phyloP scores from a whole-genome alignment of 768 basidiomycete species.

The Suillus subaureus region DNA sequence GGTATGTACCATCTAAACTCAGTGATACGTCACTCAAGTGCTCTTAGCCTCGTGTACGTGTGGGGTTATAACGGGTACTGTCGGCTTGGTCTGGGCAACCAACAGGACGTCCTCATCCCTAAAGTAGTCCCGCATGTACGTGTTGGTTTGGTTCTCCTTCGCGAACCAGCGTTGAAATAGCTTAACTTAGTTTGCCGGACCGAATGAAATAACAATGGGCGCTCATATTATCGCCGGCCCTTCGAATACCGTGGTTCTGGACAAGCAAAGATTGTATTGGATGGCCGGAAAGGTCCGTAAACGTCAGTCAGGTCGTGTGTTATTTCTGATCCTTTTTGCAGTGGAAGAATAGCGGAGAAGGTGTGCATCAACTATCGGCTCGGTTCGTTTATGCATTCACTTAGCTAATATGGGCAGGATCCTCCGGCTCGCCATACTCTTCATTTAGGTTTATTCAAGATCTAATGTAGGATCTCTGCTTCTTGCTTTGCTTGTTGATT shows the following conservation, averaged over 20 bases:
- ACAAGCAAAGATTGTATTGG: conserved; percentile 85
- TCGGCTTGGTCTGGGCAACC: conserved; percentile 85
- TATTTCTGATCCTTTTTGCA: conserved; percentile 34
- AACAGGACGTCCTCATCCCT: conserved; percentile 78
- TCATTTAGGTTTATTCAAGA: conserved; percentile 87
- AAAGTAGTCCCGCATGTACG: conserved; percentile 79
- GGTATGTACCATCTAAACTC: conserved; percentile 42
- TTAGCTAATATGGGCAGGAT: conserved; percentile 55
- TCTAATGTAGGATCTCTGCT: conserved; percentile 58
- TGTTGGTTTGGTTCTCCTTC: neutral
- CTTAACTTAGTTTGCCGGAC: conserved; percentile 67
- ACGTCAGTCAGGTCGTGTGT: neutral
- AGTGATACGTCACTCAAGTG: conserved; percentile 2
- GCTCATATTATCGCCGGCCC: conserved; percentile 75
- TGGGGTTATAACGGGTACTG: conserved; percentile 95
- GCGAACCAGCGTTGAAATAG: conserved; percentile 2
- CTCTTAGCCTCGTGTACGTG: conserved; percentile 67
- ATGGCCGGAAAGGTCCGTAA: conserved; percentile 74
- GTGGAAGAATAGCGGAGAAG: conserved; percentile 97
- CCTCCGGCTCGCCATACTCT: conserved; percentile 87
- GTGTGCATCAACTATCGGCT: conserved; percentile 36
- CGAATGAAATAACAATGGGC: conserved; percentile 64
- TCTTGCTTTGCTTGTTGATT: neutral
- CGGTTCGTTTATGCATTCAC: conserved; percentile 6
- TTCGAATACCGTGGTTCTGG: conserved; percentile 80